phyloP scores from a whole-genome alignment of 306 rosid species.

The Trifolium fragiferum region DNA sequence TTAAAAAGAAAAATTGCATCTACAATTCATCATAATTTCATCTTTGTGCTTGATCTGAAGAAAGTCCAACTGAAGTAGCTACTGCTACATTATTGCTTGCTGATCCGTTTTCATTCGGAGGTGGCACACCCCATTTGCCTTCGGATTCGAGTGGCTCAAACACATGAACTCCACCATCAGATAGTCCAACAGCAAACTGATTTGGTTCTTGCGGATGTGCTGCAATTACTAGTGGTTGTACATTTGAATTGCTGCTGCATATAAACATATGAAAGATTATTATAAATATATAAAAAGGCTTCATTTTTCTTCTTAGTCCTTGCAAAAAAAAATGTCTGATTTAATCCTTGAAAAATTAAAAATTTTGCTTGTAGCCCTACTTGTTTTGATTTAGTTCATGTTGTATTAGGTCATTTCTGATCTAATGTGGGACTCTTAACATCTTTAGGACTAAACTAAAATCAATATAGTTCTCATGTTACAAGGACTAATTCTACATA shows the following conservation, averaged over 20 bases:
- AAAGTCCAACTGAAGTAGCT: conserved; percentile 73
- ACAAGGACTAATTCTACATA: background rate
- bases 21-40: conserved; percentile 60
- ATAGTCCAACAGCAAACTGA: conserved; percentile 88
- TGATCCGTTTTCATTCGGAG: conserved; percentile 87
- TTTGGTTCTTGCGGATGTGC: conserved; percentile 96
- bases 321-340: background rate
- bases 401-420: background rate
- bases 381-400: too few species aligned
- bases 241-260: conserved; percentile 66
- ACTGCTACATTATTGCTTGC: conserved; percentile 58
- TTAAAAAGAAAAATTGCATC: conserved; percentile 31
- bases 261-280: background rate
- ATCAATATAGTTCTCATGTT: background rate
- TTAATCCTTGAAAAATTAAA: background rate
- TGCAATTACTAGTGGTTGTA: conserved; percentile 83
- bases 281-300: background rate
- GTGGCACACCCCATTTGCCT: conserved; percentile 90
- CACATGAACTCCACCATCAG: conserved; percentile 93
- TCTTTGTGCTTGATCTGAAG: conserved; percentile 96
- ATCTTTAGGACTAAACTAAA: background rate
- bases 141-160: conserved; percentile 95
- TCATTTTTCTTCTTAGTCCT: background rate
- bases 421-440: background rate
- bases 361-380: background rate